Evolutionary conservation across 225 moss, liverwort and hornwort genomes (phyloP).

Genomic region (Anthoceros angustus): DNA sequence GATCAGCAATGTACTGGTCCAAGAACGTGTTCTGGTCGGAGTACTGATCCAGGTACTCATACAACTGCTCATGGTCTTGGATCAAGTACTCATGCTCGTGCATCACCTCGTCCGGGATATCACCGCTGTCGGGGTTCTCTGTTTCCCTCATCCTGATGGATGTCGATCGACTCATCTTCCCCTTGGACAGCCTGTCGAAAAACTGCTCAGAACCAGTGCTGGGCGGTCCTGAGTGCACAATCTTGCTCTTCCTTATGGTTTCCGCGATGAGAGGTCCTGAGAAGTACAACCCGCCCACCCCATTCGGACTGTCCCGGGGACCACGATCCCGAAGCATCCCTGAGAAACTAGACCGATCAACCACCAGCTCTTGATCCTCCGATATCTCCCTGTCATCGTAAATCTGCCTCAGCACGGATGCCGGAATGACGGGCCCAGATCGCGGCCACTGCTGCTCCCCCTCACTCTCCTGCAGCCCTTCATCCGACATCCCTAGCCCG

Average conservation of each 20-base stretch:
- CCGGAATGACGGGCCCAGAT: background rate
- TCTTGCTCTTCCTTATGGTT: constrained; percentile 3
- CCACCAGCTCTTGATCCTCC: background rate
- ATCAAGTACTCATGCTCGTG: constrained; percentile 2
- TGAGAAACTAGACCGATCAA: background rate
- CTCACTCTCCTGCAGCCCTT: background rate
- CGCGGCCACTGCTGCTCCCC: background rate
- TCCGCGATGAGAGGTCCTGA: background rate
- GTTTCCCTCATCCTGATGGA: background rate
- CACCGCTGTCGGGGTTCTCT: background rate
- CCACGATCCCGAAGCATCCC: background rate
- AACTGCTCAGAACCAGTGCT: background rate
- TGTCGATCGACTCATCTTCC: background rate
- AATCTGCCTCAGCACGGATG: background rate
- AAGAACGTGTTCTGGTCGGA: background rate
- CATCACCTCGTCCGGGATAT: background rate
- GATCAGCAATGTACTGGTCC: constrained; percentile 3
- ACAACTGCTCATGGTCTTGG: background rate
- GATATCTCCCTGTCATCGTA: constrained; percentile 4
- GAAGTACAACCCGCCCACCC: background rate
- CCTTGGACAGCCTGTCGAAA: background rate
- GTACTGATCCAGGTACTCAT: constrained; percentile 3
- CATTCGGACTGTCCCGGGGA: too few species aligned
- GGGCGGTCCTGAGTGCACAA: background rate
- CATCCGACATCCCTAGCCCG: background rate